These are phyloP conservation scores for Orbilia brochopaga DNA, from an alignment of 2,329 filamentous ascomycete species.

Conservation along the genomic window DNA sequence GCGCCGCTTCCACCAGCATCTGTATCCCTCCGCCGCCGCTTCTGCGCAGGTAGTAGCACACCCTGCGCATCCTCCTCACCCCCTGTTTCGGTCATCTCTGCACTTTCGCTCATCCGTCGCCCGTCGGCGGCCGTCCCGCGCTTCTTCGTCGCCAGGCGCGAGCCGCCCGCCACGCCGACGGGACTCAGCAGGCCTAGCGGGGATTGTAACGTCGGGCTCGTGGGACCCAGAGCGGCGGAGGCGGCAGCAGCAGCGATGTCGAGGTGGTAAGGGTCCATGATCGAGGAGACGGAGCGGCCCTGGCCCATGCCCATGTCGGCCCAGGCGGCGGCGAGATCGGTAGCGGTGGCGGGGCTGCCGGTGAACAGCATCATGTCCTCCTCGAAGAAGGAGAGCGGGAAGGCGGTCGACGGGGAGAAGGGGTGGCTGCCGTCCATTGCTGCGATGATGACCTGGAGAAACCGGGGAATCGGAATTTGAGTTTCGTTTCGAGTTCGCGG, in stretches of 20 bases:
- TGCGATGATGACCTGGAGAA: slow-evolving; percentile 2
- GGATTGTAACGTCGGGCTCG: slow-evolving; percentile 30
- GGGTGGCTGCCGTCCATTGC: slow-evolving; percentile 25
- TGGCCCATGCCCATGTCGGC: slow-evolving; percentile 49
- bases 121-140: slow-evolving; percentile 5
- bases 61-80: slow-evolving; percentile 7
- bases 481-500: too few relatives aligned
- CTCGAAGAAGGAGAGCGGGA: slow-evolving; percentile 49
- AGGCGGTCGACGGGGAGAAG: slow-evolving; percentile 38
- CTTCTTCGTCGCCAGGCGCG: slow-evolving; percentile 7
- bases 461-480: too few relatives aligned
- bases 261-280: slow-evolving; percentile 48
- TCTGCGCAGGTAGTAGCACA: slow-evolving; percentile 11
- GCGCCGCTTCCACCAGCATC: not conserved
- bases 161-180: slow-evolving; percentile 9
- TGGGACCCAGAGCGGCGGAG: slow-evolving; percentile 5
- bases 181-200: slow-evolving; percentile 16
- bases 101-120: slow-evolving; percentile 6
- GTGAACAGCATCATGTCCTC: slow-evolving; percentile 50
- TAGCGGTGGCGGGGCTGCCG: slow-evolving; percentile 22
- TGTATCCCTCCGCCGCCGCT: slow-evolving; percentile 44
- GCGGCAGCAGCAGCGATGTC: slow-evolving; percentile 12
- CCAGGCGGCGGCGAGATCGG: slow-evolving; percentile 37
- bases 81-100: slow-evolving; percentile 11
- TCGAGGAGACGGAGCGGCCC: slow-evolving; percentile 46